phyloP scores from a whole-genome alignment of 1,139 yeast species.

The Pneumocystis canis region DNA sequence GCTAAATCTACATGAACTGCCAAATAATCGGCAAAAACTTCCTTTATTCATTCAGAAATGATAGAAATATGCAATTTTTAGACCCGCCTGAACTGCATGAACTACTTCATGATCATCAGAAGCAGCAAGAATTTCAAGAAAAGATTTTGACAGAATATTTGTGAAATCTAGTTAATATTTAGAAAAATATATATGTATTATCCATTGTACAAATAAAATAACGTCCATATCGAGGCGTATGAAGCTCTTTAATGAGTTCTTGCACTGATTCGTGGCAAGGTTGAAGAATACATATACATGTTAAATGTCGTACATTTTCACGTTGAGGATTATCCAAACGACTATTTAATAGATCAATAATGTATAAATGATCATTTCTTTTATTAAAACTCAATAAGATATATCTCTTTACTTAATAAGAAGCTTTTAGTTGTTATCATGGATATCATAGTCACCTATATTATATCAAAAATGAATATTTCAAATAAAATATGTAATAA shows the following conservation, averaged over 20 bases:
- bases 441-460: constrained; percentile 55
- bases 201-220: constrained; percentile 40
- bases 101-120: constrained; percentile 78
- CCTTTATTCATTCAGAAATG: too few species aligned
- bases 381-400: constrained; percentile 46
- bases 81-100: constrained; percentile 37
- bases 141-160: constrained; percentile 57
- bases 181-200: neutral
- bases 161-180: constrained; percentile 32
- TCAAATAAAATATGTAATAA: neutral
- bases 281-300: constrained; percentile 64
- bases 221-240: constrained; percentile 60
- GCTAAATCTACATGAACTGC: constrained; percentile 59
- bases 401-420: constrained; percentile 64
- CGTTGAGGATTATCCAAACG: constrained; percentile 46
- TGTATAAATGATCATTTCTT: constrained; percentile 5
- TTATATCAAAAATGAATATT: neutral
- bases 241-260: constrained; percentile 47
- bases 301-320: constrained; percentile 68
- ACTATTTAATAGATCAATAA: constrained; percentile 11
- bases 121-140: constrained; percentile 76
- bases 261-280: constrained; percentile 57
- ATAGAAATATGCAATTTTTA: neutral
- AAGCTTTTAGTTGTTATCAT: constrained; percentile 79
- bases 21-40: constrained; percentile 69